Base-by-base conservation (phyloP, 352 stramenopile species). In the Globisporangium yorkense region DNA sequence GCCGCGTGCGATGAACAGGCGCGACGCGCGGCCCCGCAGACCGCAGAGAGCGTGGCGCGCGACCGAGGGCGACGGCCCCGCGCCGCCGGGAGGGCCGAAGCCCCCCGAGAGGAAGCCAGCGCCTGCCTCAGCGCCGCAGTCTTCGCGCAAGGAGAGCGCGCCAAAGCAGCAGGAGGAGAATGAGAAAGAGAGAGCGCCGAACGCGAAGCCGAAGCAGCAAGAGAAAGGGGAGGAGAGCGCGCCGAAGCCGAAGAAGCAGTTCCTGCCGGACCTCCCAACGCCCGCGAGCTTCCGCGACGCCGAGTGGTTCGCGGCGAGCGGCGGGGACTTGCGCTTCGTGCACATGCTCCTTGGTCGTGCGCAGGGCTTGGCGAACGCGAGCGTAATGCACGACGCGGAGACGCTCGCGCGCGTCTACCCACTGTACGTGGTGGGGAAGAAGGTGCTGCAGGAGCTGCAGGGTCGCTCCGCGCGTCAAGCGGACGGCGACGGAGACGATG, bases 331-430 rank as follows among this genome's bases (percentile, higher is more conserved):
- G 47, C 48, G 51, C 41, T 80, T 81, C 53, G 67, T 65, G 16
- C 71, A 90, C 56, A 87, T 74, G 77, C 62, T 90, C 15, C 70
- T 90, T 33, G 70, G 66, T 4, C 80, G 78, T 41, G 84, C 74
- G 53, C 73, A 70, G 29, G 67, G 72, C 18, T 61, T 75, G 12
- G 71, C 62, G 5, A 76, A 90, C 52, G 39, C 54, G 44, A 46
- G 18, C 0, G 74, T 74, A 40, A 61, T 80, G 9, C 57, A 65
- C 16, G 71, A 64, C 15, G 57, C 65, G 12, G 57, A 46, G 7
- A 51, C 62, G 15, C 59, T 68, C 12, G 47, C 59, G n/a, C 73
- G 78, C 33, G 59, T 85, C 13, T 68, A 75, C 45, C 33, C 31
- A 16, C 57, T 90, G 53, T 75, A 83, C 56, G 56, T 59, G 58